phyloP scores from a whole-genome alignment of 305 asterid species.

The Solanum hybrid region DNA sequence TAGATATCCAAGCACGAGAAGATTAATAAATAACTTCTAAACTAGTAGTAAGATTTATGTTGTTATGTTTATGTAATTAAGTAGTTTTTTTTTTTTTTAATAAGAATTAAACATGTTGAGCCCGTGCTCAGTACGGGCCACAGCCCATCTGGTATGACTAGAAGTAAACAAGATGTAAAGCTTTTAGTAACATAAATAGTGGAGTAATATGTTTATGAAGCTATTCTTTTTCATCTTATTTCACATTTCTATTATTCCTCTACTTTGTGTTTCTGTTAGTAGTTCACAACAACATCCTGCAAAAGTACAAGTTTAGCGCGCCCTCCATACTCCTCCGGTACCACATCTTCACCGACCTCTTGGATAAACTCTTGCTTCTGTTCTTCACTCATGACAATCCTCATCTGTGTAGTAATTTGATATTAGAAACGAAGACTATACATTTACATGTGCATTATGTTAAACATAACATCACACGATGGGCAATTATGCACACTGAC shows the following conservation, averaged over 20 bases:
- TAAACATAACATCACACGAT: background rate
- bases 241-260: background rate
- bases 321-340: conserved; percentile 71
- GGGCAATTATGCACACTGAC: background rate
- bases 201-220: background rate
- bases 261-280: background rate
- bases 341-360: conserved; percentile 50
- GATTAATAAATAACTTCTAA: too few relatives aligned
- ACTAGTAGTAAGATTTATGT: too few relatives aligned
- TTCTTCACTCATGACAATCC: conserved; percentile 49
- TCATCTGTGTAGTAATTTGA: conserved; percentile 28
- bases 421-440: background rate
- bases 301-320: conserved; percentile 30
- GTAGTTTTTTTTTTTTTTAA: too few relatives aligned
- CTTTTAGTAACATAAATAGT: background rate
- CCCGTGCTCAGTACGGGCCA: too few relatives aligned
- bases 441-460: background rate
- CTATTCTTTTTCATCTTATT: background rate
- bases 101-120: too few relatives aligned
- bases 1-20: too few relatives aligned
- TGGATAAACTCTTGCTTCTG: conserved; percentile 27
- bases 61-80: too few relatives aligned
- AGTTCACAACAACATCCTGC: conserved; percentile 36
- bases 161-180: too few relatives aligned
- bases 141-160: too few relatives aligned